Evolutionary conservation across 1,139 yeast genomes (phyloP).

Genomic region (Yamadazyma taylorii): DNA sequence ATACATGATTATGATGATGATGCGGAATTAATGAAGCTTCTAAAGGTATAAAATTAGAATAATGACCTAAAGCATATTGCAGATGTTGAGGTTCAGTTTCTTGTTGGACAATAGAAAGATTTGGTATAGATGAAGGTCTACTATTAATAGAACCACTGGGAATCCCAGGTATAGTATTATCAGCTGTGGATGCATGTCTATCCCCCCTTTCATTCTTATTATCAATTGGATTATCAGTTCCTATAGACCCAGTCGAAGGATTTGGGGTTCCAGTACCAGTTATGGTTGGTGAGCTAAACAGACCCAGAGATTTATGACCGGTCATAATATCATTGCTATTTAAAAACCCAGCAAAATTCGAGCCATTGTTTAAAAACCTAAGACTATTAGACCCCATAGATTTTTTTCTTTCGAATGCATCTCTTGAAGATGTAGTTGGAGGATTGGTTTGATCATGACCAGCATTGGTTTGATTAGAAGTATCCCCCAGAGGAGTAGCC

Average conservation of each 20-base stretch:
- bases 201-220: slow-evolving; percentile 4
- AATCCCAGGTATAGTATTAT: no score
- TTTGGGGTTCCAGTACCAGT: neutral
- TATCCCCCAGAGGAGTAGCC: no score
- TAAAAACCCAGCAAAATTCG: slow-evolving; percentile 23
- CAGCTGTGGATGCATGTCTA: no score
- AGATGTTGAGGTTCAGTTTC: slow-evolving; percentile 2
- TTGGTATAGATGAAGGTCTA: no score
- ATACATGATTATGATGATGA: slow-evolving; percentile 14
- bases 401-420: neutral
- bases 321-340: slow-evolving; percentile 25
- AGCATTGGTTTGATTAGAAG: neutral
- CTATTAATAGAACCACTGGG: no score
- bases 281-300: neutral
- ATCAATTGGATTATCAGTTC: neutral
- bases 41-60: slow-evolving; percentile 8
- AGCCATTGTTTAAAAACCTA: neutral
- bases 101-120: neutral
- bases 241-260: neutral
- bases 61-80: slow-evolving; percentile 6
- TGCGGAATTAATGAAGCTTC: slow-evolving; percentile 11
- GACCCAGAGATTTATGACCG: slow-evolving; percentile 8
- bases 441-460: slow-evolving; percentile 2
- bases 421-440: neutral
- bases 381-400: neutral